Evolutionary conservation across 495 filamentous ascomycete genomes (phyloP).

Genomic region (Hyaloscypha finlandica): DNA sequence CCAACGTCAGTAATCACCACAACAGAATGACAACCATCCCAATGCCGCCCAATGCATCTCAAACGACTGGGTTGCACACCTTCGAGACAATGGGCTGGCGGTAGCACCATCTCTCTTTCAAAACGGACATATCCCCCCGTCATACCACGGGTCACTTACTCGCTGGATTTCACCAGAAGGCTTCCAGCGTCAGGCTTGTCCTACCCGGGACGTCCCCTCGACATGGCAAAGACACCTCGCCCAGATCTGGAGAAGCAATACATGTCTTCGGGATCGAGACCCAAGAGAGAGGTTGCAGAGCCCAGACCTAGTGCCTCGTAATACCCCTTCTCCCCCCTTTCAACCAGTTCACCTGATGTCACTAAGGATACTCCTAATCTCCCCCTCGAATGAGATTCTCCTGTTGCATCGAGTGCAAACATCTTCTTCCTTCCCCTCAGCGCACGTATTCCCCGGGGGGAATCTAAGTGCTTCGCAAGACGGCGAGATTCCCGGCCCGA

Average conservation of each 20-base stretch:
- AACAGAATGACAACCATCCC: background rate
- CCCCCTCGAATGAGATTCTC: slow-evolving; percentile 81
- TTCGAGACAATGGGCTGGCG: background rate
- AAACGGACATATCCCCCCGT: background rate
- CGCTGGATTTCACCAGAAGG: background rate
- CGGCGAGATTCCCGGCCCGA: slow-evolving; percentile 53
- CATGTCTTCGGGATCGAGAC: slow-evolving; percentile 26
- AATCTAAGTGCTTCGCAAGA: slow-evolving; percentile 75
- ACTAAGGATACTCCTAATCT: slow-evolving; percentile 78
- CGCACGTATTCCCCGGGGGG: slow-evolving; percentile 96
- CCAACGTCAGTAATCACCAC: slow-evolving; percentile 5
- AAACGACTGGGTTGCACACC: slow-evolving; percentile 1
- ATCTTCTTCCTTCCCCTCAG: slow-evolving; percentile 82
- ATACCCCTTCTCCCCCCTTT: background rate
- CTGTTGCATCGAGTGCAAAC: slow-evolving; percentile 83
- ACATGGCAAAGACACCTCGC: slow-evolving; percentile 15
- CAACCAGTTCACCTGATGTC: background rate
- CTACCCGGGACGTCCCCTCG: background rate
- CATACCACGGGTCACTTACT: background rate
- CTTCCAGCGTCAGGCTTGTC: background rate
- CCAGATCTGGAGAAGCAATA: slow-evolving; percentile 29
- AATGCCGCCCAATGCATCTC: slow-evolving; percentile 24
- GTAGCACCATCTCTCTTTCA: background rate
- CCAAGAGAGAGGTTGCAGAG: slow-evolving; percentile 22
- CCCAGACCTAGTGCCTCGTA: slow-evolving; percentile 44